Evolutionary conservation across 352 stramenopile species (phyloP).

Genomic region (Pythium scleroteichum): DNA sequence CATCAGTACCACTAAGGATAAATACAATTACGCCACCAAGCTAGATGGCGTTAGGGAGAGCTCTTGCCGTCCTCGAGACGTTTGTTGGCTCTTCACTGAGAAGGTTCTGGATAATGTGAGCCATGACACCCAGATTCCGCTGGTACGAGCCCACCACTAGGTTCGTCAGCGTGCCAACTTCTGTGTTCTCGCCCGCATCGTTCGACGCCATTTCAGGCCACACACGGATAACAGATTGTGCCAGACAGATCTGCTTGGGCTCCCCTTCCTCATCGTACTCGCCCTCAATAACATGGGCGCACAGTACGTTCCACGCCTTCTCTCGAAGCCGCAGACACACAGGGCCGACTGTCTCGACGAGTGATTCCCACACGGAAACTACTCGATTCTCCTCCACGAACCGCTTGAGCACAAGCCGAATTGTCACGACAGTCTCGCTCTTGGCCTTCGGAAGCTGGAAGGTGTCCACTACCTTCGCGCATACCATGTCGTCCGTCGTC

Average conservation of each 20-base stretch:
- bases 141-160: conserved; percentile 49
- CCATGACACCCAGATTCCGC: conserved; percentile 41
- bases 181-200: conserved; percentile 18
- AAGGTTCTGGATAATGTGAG: conserved; percentile 43
- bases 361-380: conserved; percentile 24
- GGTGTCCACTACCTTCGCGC: conserved; percentile 48
- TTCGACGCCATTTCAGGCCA: conserved; percentile 20
- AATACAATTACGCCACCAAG: not conserved
- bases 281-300: conserved; percentile 1
- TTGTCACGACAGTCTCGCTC: conserved; percentile 24
- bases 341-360: conserved; percentile 22
- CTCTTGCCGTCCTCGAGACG: not conserved
- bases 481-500: conserved; percentile 33
- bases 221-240: conserved; percentile 23
- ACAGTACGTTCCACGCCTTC: conserved; percentile 26
- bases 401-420: conserved; percentile 27
- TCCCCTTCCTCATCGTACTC: not conserved
- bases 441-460: conserved; percentile 30
- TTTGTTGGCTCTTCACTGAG: conserved; percentile 22
- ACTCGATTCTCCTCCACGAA: conserved; percentile 24
- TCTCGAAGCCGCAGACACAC: conserved; percentile 23
- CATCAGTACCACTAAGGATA: no score
- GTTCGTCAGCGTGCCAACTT: conserved; percentile 46
- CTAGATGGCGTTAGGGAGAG: not conserved
- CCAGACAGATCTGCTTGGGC: conserved; percentile 13